Evolutionary conservation across 345 rosid species (phyloP).

Genomic region (Lumnitzera littorea): DNA sequence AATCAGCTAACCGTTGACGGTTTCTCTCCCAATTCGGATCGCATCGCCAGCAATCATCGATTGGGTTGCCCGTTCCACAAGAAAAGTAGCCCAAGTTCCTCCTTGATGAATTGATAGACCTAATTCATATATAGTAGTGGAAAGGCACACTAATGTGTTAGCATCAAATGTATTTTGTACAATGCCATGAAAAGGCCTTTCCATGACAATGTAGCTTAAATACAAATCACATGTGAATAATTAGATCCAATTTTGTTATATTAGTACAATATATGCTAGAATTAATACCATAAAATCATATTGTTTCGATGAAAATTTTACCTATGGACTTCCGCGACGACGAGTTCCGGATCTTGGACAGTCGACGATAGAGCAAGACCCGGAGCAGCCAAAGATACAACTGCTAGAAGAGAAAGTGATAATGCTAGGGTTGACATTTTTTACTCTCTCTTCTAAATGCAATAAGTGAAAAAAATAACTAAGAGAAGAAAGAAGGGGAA

Average conservation of each 20-base stretch:
- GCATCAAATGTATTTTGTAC: background rate
- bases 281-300: too few species aligned
- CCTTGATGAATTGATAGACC: slow-evolving; percentile 68
- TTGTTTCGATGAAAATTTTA: background rate
- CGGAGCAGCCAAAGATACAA: slow-evolving; percentile 1
- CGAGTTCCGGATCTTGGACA: slow-evolving; percentile 5
- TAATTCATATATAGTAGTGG: slow-evolving; percentile 3
- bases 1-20: slow-evolving; percentile 56
- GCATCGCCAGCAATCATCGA: slow-evolving; percentile 83
- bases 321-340: slow-evolving; percentile 14
- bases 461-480: background rate
- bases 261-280: background rate
- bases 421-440: slow-evolving; percentile 3
- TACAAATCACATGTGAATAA: background rate
- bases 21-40: slow-evolving; percentile 65
- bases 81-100: slow-evolving; percentile 57
- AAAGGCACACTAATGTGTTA: background rate
- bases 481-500: background rate
- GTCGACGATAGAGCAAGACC: slow-evolving; percentile 11
- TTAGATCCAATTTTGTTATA: background rate
- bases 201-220: background rate
- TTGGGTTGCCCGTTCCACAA: slow-evolving; percentile 60
- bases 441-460: too few species aligned
- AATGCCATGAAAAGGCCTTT: too few species aligned
- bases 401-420: background rate